Evolutionary conservation across 805 yeast species (phyloP).

Genomic region (Ogataea pini): DNA sequence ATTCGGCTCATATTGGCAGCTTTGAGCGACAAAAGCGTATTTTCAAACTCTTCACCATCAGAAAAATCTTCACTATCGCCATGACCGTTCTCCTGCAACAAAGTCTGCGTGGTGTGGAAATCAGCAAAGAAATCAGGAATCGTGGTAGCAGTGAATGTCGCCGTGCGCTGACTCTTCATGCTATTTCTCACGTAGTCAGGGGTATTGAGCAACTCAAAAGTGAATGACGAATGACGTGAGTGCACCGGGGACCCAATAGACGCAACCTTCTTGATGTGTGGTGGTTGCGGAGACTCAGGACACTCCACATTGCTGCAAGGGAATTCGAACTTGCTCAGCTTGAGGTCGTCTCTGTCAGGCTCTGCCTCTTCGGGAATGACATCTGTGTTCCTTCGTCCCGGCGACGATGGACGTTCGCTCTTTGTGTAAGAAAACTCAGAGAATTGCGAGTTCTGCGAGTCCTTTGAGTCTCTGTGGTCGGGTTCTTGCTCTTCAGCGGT

Average conservation of each 20-base stretch:
- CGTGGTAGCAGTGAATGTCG: not conserved
- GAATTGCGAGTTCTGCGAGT: constrained; percentile 12
- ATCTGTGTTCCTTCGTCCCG: constrained; percentile 10
- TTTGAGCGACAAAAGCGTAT: constrained; percentile 25
- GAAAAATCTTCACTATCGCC: constrained; percentile 10
- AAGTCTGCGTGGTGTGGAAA: constrained; percentile 1
- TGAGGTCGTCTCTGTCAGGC: constrained; percentile 15
- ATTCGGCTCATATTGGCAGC: constrained; percentile 31
- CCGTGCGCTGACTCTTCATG: not conserved
- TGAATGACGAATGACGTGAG: constrained; percentile 31
- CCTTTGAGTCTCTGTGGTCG: constrained; percentile 4
- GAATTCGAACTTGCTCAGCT: constrained; percentile 23
- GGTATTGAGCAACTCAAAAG: constrained; percentile 25
- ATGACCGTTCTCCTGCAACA: constrained; percentile 1
- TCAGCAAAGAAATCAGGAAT: constrained; percentile 9
- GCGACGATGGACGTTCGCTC: constrained; percentile 9
- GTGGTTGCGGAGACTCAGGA: constrained; percentile 7
- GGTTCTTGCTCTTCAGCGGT: constrained; percentile 1
- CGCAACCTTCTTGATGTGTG: constrained; percentile 24
- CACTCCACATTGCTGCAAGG: constrained; percentile 8
- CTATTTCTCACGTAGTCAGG: constrained; percentile 16
- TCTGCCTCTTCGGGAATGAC: constrained; percentile 11
- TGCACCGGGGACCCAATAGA: constrained; percentile 26
- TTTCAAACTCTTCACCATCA: constrained; percentile 23
- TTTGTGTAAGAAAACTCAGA: constrained; percentile 14